A percentile compares a stretch with the other conserved stretches of the same genome.
Conservation (phyloP, 1,284 basidiomycete species). For the Tilletiaria anomala region DNA sequence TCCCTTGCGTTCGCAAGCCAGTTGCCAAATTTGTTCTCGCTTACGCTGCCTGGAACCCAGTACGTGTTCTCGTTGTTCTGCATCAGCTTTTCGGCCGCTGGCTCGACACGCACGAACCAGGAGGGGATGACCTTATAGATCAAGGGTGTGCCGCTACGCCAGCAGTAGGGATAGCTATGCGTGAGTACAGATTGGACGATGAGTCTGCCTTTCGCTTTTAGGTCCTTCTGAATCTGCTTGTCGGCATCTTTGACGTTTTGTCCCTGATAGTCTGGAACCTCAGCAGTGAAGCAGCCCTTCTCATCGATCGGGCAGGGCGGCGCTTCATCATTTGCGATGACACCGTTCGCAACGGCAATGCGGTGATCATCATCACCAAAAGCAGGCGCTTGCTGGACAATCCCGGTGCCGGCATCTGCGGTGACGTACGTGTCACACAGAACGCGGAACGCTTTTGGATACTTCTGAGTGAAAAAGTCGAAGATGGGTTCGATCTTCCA, state of each 20-base stretch:
- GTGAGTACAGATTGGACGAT: conserved; percentile 73
- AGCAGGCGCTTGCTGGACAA: conserved; percentile 95
- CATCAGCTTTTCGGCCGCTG: conserved; percentile 70
- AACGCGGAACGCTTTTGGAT: conserved; percentile 78
- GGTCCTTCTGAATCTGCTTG: conserved; percentile 77
- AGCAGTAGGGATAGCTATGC: conserved; percentile 95
- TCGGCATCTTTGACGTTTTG: conserved; percentile 88
- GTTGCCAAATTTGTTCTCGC: conserved; percentile 85
- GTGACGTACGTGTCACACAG: conserved; percentile 87
- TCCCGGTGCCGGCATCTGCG: conserved; percentile 83
- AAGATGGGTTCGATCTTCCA: conserved; percentile 94
- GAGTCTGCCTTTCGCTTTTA: conserved; percentile 75
- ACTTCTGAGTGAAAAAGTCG: conserved; percentile 91
- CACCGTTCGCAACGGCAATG: conserved; percentile 67
- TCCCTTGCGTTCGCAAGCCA: conserved; percentile 96
- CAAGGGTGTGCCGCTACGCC: conserved; percentile 88
- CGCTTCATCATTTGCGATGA: conserved; percentile 70
- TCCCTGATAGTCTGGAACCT: conserved; percentile 83
- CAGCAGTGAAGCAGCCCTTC: conserved; percentile 67
- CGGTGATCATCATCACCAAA: conserved; percentile 99
- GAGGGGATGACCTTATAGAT: conserved; percentile 91
- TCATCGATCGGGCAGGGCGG: conserved; percentile 95
- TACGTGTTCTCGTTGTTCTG: conserved; percentile 77
- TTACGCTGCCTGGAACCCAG: conserved; percentile 86
- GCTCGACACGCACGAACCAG: conserved; percentile 88